Evolutionary conservation across 1,139 yeast species (phyloP).

Genomic region (Scheffersomyces stambukii): DNA sequence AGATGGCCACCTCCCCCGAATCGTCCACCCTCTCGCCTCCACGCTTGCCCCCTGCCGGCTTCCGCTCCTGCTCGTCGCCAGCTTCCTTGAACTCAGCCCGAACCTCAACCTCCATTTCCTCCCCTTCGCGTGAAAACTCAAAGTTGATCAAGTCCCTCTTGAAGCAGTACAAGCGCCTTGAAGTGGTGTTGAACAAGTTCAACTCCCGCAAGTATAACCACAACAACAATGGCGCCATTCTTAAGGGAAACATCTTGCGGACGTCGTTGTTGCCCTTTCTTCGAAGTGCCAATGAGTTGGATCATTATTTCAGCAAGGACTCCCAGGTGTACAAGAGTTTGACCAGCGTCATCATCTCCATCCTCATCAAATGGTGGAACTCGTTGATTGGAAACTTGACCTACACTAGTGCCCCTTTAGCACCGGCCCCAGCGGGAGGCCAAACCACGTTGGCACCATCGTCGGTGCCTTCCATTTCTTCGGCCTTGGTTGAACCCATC

Average conservation of each 20-base stretch:
- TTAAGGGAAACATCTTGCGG: slow-evolving; percentile 64
- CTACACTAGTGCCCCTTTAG: slow-evolving; percentile 11
- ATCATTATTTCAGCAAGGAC: slow-evolving; percentile 18
- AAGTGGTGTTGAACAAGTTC: slow-evolving; percentile 45
- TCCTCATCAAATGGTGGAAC: slow-evolving; percentile 65
- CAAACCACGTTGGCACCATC: slow-evolving; percentile 21
- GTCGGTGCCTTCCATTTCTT: slow-evolving; percentile 2
- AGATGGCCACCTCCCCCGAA: background rate
- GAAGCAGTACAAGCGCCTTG: slow-evolving; percentile 41
- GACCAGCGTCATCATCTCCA: slow-evolving; percentile 31
- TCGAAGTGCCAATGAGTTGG: slow-evolving; percentile 31
- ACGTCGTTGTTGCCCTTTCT: slow-evolving; percentile 65
- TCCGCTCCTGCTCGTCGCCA: background rate
- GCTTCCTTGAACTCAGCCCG: background rate
- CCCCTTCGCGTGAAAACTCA: slow-evolving; percentile 6
- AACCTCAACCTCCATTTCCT: background rate
- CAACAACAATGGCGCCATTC: slow-evolving; percentile 28
- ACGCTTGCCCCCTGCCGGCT: slow-evolving; percentile 1
- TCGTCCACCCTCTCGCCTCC: background rate
- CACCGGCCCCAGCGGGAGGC: slow-evolving; percentile 9
- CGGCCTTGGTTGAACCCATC: slow-evolving; percentile 4
- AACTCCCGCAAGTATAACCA: slow-evolving; percentile 37
- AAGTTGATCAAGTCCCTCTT: slow-evolving; percentile 25
- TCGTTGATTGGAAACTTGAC: slow-evolving; percentile 44
- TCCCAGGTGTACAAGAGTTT: slow-evolving; percentile 30